Base-by-base conservation (phyloP, 805 yeast species). In the Suhomyces vadensis region DNA sequence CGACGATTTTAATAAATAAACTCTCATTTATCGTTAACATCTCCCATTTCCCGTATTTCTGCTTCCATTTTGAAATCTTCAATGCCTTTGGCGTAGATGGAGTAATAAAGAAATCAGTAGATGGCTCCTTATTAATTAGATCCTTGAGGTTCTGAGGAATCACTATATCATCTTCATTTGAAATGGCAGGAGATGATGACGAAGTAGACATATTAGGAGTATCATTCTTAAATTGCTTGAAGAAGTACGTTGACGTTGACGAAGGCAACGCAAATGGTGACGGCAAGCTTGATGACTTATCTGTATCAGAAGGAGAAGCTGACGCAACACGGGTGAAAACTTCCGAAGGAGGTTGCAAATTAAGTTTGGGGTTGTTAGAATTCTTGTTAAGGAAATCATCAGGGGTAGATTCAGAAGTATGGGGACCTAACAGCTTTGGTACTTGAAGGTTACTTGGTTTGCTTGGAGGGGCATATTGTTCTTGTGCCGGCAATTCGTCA, bases 221-320 rank as follows among this genome's bases (percentile, higher is more conserved):
- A 11, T 40, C 48, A 35, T 54, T 50, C 13, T 31, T 47, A 25
- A 57, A 54, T n/a, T 56, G 66, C 41, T 66, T 69, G 56, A 71
- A 71, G 49, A 68, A 71, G 39, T 67, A 58, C 22, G 60, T 62
- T 0, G 75, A 69, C 0, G 74, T 67, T 1, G 75, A 70, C 4
- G 72, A 64, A 1, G 77, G 77, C 50, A 71, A 59, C n/a, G 75
- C 75, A 57, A 71, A 71, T 6, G 77, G 70, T 39, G 65, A 60
- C 6, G 73, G 71, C 17, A 62, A 44, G 9, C 54, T 50, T 14
- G 59, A 49, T 5, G 60, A 50, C n/a, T 42, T 46, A 6, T 43
- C 52, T 11, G 55, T 48, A 5, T 25, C 29, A 10, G 45, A 47
- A 5, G 56, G 50, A 19, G 25, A 48, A 38, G 14, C 53, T 47